These are phyloP conservation scores for Tieghemostelium lacteum DNA, from an alignment of 78 protist genomes.

Conservation along the genomic window DNA sequence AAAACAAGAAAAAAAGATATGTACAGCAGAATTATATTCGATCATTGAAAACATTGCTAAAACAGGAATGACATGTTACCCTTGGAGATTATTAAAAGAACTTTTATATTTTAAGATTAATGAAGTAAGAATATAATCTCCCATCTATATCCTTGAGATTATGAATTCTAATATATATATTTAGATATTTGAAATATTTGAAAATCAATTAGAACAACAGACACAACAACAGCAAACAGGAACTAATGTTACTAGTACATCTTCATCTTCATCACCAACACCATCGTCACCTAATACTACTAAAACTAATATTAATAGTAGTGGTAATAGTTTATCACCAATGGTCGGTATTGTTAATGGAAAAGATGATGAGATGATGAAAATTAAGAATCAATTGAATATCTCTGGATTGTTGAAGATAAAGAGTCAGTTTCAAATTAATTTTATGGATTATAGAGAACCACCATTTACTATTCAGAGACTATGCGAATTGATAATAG, in stretches of 20 bases:
- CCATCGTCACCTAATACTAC: constrained; percentile 4
- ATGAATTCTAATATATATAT: neutral
- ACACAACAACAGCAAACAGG: neutral
- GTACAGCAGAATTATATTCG: constrained; percentile 45
- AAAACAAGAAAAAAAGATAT: constrained; percentile 27
- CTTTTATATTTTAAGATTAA: constrained; percentile 44
- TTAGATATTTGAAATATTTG: constrained; percentile 67
- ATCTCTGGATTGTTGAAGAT: constrained; percentile 29
- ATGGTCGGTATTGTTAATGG: too few species aligned
- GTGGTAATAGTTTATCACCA: too few species aligned
- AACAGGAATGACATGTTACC: constrained; percentile 70
- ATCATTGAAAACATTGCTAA: constrained; percentile 59
- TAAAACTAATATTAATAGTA: neutral
- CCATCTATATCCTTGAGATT: neutral
- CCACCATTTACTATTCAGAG: constrained; percentile 76
- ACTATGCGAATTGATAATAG: constrained; percentile 67
- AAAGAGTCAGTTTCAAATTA: constrained; percentile 28
- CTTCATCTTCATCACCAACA: constrained; percentile 6
- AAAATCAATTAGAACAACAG: neutral
- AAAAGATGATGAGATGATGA: constrained; percentile 71
- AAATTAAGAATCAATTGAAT: constrained; percentile 66
- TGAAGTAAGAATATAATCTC: constrained; percentile 6
- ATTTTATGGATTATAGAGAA: constrained; percentile 43
- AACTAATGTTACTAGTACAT: neutral
- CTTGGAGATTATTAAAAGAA: constrained; percentile 53